Evolutionary conservation across 192 early-diverging fungal species (phyloP).

Genomic region (Backusella parvicylindrica): DNA sequence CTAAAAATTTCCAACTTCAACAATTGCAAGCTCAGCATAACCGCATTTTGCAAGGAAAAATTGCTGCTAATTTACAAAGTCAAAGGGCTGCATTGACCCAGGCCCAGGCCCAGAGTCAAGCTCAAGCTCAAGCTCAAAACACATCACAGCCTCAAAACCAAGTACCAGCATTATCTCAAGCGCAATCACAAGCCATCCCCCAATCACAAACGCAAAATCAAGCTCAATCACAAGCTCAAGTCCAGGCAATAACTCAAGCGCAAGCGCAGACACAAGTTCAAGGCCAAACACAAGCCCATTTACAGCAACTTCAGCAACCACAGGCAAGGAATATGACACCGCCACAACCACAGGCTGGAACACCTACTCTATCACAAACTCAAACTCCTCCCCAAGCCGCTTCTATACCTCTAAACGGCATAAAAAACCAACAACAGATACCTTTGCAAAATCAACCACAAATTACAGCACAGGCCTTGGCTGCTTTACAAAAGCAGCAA

Average conservation of each 20-base stretch:
- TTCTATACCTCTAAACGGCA: neutral
- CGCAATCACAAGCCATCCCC: conserved; percentile 12
- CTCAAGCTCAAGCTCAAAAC: conserved; percentile 1
- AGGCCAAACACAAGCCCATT: neutral
- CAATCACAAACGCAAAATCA: conserved; percentile 7
- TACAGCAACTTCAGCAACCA: conserved; percentile 1
- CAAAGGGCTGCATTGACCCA: conserved; percentile 9
- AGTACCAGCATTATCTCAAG: conserved; percentile 20
- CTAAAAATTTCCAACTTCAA: conserved; percentile 1
- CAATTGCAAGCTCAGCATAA: conserved; percentile 21
- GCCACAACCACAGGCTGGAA: neutral
- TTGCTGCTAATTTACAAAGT: conserved; percentile 10
- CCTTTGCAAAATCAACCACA: conserved; percentile 1
- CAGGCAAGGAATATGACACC: neutral
- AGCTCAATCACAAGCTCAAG: conserved; percentile 9
- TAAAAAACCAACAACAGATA: conserved; percentile 7
- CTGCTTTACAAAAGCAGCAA: conserved; percentile 14
- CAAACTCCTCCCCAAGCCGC: conserved; percentile 10
- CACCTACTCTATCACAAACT: conserved; percentile 6
- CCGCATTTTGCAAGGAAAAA: conserved; percentile 14
- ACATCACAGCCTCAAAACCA: conserved; percentile 18
- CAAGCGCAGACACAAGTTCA: conserved; percentile 13
- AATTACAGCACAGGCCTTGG: conserved; percentile 10
- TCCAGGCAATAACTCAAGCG: neutral
- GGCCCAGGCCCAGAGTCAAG: neutral